phyloP scores from a whole-genome alignment of 2,329 filamentous ascomycete species.

The Sporothrix brunneoviolacea region DNA sequence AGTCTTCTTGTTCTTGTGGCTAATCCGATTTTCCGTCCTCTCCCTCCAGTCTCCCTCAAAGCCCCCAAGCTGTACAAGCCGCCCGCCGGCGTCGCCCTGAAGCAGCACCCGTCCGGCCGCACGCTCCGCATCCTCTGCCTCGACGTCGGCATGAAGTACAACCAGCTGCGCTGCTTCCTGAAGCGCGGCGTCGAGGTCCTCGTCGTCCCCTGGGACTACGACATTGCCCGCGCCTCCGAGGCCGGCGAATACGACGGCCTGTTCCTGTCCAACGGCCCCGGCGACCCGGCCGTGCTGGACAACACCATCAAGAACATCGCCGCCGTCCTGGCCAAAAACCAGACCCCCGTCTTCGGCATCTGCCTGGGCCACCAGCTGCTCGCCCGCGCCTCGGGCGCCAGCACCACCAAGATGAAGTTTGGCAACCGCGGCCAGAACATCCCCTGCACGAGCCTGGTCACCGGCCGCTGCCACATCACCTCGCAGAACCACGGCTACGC shows the following conservation, averaged over 20 bases:
- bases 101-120: conserved; percentile 83
- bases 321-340: conserved; percentile 67
- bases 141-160: conserved; percentile 97
- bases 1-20: background rate
- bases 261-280: conserved; percentile 96
- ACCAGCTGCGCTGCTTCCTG: conserved; percentile 90
- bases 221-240: conserved; percentile 69
- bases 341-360: conserved; percentile 89
- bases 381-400: conserved; percentile 77
- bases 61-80: conserved; percentile 81
- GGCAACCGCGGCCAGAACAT: conserved; percentile 99
- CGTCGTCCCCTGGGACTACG: conserved; percentile 93
- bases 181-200: conserved; percentile 87
- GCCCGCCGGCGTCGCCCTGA: conserved; percentile 61
- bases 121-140: conserved; percentile 82
- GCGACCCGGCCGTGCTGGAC: conserved; percentile 82
- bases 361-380: conserved; percentile 93
- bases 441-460: conserved; percentile 90
- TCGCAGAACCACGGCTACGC: conserved; percentile 98
- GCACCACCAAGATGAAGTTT: conserved; percentile 95
- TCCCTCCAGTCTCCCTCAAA: conserved; percentile 71
- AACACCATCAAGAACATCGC: conserved; percentile 74
- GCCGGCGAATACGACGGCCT: conserved; percentile 88
- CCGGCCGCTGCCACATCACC: conserved; percentile 96
- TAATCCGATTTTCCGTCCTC: conserved; percentile 23